phyloP scores from a whole-genome alignment of 441 rosid species.

The Viola pubescens region DNA sequence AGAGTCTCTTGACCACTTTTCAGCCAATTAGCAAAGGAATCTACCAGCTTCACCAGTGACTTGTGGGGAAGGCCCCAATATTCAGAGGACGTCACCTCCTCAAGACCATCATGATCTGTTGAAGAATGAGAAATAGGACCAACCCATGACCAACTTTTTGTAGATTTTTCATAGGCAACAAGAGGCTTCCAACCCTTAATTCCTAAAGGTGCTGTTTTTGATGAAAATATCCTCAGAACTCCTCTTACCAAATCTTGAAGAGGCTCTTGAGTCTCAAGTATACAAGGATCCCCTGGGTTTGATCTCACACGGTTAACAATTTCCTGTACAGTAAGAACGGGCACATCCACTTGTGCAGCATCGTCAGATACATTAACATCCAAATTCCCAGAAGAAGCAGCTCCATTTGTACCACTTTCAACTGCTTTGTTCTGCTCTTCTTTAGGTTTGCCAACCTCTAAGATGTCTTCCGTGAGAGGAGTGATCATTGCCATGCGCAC shows the following conservation, averaged over 20 bases:
- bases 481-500: slow-evolving; percentile 84
- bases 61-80: slow-evolving; percentile 93
- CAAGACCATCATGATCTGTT: slow-evolving; percentile 58
- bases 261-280: slow-evolving; percentile 92
- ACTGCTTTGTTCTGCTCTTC: slow-evolving; percentile 42
- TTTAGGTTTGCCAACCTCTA: slow-evolving; percentile 44
- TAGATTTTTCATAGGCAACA: slow-evolving; percentile 64
- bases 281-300: slow-evolving; percentile 92
- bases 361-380: slow-evolving; percentile 37
- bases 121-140: slow-evolving; percentile 58
- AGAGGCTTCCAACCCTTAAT: slow-evolving; percentile 97
- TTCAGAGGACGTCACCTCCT: slow-evolving; percentile 95
- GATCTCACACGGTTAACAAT: slow-evolving; percentile 78
- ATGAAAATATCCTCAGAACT: slow-evolving; percentile 77
- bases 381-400: slow-evolving; percentile 33
- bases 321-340: slow-evolving; percentile 77
- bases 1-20: slow-evolving; percentile 95
- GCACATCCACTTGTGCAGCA: slow-evolving; percentile 40
- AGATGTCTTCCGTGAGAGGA: slow-evolving; percentile 54
- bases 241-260: slow-evolving; percentile 96
- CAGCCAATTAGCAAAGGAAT: slow-evolving; percentile 97
- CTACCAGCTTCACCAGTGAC: slow-evolving; percentile 95
- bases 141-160: slow-evolving; percentile 90
- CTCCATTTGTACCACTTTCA: slow-evolving; percentile 44
- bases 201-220: slow-evolving; percentile 96